Conservation (phyloP, 2,329 filamentous ascomycete genomes). For the Emmonsia crescens region DNA sequence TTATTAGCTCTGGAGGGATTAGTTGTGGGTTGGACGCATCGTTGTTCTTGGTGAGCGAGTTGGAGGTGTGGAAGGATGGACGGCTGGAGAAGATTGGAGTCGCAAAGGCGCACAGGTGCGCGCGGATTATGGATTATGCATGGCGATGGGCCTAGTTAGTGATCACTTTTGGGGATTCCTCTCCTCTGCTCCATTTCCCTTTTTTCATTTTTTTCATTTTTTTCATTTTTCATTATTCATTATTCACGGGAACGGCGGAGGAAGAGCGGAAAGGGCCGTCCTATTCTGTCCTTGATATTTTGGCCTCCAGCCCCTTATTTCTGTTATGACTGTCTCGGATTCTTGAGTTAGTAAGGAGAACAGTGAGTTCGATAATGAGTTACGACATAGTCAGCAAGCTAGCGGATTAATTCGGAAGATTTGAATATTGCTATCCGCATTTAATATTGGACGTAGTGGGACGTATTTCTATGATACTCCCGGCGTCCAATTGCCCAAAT, state of each 20-base stretch:
- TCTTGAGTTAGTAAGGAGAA: no score
- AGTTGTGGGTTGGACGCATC: constrained; percentile 2
- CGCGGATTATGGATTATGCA: constrained; percentile 2
- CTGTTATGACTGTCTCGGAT: no score
- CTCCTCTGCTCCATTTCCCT: background rate
- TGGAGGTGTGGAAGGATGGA: constrained; percentile 1
- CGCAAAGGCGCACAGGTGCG: background rate
- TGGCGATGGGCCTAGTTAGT: background rate
- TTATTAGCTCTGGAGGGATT: constrained; percentile 3
- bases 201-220: background rate
- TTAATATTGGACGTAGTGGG: background rate
- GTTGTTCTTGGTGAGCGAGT: background rate
- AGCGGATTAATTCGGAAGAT: no score
- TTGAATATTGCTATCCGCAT: no score
- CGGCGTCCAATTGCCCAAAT: background rate
- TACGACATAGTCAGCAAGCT: no score
- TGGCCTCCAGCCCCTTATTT: no score
- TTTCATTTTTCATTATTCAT: background rate
- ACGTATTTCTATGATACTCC: background rate
- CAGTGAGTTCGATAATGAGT: no score
- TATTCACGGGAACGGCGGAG: no score
- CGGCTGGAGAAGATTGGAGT: background rate
- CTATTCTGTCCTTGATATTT: no score
- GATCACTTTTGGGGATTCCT: background rate
- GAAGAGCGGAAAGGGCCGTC: no score